A percentile compares a stretch with the other conserved stretches of the same genome.
Conservation (phyloP, 2,329 filamentous ascomycete species). For the Phaeoacremonium minimum region DNA sequence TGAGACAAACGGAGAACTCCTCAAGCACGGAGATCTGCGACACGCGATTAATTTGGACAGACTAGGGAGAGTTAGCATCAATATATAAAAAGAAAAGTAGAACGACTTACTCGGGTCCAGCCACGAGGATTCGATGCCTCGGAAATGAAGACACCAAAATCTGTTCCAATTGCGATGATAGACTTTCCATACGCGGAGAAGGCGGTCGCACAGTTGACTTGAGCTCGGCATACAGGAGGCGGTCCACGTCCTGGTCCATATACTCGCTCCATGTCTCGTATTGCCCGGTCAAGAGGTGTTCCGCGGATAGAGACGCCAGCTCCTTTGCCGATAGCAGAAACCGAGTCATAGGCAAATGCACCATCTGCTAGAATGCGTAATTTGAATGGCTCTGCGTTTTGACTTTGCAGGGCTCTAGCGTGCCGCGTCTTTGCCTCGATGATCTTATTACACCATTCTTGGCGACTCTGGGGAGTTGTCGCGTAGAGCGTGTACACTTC, state of each 20-base stretch:
- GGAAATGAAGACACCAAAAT: constrained; percentile 88
- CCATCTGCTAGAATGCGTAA: constrained; percentile 88
- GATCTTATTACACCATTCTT: constrained; percentile 91
- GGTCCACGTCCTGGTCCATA: constrained; percentile 70
- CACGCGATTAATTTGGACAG: constrained; percentile 71
- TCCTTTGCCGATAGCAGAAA: constrained; percentile 55
- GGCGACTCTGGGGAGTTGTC: constrained; percentile 65
- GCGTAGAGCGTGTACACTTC: constrained; percentile 92
- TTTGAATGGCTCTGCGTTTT: constrained; percentile 94
- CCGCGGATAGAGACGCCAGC: constrained; percentile 74
- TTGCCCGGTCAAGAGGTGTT: constrained; percentile 87
- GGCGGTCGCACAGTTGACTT: constrained; percentile 88
- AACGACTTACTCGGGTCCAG: constrained; percentile 72
- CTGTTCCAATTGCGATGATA: constrained; percentile 91
- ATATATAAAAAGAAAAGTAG: neutral
- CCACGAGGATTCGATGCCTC: constrained; percentile 85
- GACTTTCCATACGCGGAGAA: constrained; percentile 81
- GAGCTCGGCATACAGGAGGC: constrained; percentile 73
- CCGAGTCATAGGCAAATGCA: constrained; percentile 76
- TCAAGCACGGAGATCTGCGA: constrained; percentile 94
- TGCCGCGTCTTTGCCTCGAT: constrained; percentile 93
- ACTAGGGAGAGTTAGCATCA: constrained; percentile 40
- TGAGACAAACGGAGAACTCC: constrained; percentile 87
- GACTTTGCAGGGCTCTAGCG: constrained; percentile 79
- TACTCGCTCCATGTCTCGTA: constrained; percentile 78